Conservation (phyloP, 1,284 basidiomycete species). For the Naganishia cerealis region DNA sequence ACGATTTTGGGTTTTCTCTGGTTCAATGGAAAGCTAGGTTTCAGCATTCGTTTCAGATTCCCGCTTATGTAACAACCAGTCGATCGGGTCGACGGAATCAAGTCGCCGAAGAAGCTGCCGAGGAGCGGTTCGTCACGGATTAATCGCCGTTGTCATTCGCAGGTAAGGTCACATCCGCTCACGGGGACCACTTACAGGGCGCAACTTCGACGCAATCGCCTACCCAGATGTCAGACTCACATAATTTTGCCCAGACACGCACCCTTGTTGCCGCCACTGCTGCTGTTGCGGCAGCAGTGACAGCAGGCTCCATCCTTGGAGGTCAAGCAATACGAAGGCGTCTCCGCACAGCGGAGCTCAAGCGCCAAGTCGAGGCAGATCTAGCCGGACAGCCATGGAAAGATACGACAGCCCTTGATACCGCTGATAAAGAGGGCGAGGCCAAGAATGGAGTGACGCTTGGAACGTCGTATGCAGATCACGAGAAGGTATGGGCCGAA, state of each 20-base stretch:
- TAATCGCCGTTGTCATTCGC: background rate
- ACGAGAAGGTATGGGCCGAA: conserved; percentile 41
- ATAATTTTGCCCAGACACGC: conserved; percentile 2
- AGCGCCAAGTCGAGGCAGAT: conserved; percentile 51
- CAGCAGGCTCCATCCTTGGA: conserved; percentile 49
- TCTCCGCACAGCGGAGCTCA: conserved; percentile 48
- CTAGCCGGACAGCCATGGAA: conserved; percentile 39
- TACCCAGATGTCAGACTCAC: conserved; percentile 11
- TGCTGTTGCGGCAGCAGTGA: conserved; percentile 42
- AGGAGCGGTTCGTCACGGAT: background rate
- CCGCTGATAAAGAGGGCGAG: conserved; percentile 38
- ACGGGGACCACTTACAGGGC: too few species aligned
- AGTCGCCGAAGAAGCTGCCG: background rate
- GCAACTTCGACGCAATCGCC: background rate
- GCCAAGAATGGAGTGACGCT: conserved; percentile 38
- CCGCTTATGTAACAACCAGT: background rate
- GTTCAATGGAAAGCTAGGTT: background rate
- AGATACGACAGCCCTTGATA: conserved; percentile 31
- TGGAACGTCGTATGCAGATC: conserved; percentile 29
- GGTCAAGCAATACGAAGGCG: conserved; percentile 52
- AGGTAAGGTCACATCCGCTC: too few species aligned
- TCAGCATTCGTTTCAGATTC: background rate
- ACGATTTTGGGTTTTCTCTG: background rate
- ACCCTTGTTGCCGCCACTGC: conserved; percentile 34
- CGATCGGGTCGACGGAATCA: conserved; percentile 3